phyloP scores from a whole-genome alignment of 2,329 filamentous ascomycete genomes.

The Ophiostoma sp. region DNA sequence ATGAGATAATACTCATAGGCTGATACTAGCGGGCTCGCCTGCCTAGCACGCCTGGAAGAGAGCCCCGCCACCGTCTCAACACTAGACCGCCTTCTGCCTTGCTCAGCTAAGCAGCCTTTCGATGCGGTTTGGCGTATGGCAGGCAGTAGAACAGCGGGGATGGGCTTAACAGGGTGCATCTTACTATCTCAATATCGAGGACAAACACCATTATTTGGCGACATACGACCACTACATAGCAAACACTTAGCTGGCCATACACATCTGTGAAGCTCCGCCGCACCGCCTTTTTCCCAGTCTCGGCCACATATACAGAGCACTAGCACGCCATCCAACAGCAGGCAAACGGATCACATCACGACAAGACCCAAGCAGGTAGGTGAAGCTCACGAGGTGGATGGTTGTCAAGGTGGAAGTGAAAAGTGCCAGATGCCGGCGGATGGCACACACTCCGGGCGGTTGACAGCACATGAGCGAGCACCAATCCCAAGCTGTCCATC shows the following conservation, averaged over 20 bases:
- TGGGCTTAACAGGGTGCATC: slow-evolving; percentile 9
- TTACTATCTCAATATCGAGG: not conserved
- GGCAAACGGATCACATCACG: not conserved
- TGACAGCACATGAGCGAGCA: not conserved
- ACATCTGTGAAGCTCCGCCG: not conserved
- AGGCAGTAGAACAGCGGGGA: not conserved
- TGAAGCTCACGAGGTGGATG: not conserved
- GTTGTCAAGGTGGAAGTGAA: too few species aligned
- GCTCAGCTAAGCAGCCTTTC: slow-evolving; percentile 1
- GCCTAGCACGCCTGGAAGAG: not conserved
- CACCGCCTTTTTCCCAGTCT: not conserved
- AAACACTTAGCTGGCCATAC: not conserved
- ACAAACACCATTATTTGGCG: slow-evolving; percentile 1
- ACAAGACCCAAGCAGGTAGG: not conserved
- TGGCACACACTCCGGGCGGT: not conserved
- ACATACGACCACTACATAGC: not conserved
- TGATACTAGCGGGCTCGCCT: not conserved
- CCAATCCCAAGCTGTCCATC: not conserved
- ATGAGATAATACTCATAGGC: not conserved
- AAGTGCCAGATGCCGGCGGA: too few species aligned
- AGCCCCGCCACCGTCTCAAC: slow-evolving; percentile 2
- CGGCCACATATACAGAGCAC: not conserved
- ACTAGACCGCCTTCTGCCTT: slow-evolving; percentile 11
- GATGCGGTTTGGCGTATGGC: not conserved
- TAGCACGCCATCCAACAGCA: not conserved